Base-by-base conservation (phyloP, 2,329 filamentous ascomycete genomes). In the Phyllosticta citriasiana region DNA sequence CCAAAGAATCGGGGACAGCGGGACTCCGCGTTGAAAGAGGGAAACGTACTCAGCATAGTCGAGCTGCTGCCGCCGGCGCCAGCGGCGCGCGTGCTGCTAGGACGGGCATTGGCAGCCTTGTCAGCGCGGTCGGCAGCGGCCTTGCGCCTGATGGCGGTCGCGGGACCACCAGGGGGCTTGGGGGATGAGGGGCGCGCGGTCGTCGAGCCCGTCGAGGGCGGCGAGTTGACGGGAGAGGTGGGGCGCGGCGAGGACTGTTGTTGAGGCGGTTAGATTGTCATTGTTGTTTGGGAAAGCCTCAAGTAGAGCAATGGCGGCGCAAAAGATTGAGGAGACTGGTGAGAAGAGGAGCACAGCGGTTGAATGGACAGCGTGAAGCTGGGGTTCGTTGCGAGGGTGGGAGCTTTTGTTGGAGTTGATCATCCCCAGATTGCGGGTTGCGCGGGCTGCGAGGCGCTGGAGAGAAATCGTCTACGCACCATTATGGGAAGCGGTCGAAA, bases 71-170 rank as follows among this genome's bases (percentile, higher is more conserved):
- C 94, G 67, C 94, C 94, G 19, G 94, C 94, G 69, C 94, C 94
- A 35, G 94, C 94, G 50, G 93, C 87, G 70, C 94, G 85, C 67
- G 94, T 99, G 80, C 89, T 96, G 75, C 87, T 89, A 57, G 94
- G 94, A 68, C 94, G 84, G 67, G 85, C 88, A 88, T 96, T 99
- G 72, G 93, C 92, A 69, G 93, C 85, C 79, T 95, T 94, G 79
- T 97, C 94, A 78, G 96, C 96, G 80, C 96, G 89, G 76, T 97
- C 94, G 70, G 93, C 93, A 30, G 94, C 94, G 53, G 94, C 93
- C 74, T 94, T 91, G 76, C 94, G 88, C 76, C 94, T 87, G 79
- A 99, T 95, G 64, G 91, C 93, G 67, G 93, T 96, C 75, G 94
- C 91, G 71, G 94, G 91, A 69, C 94, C 94, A 67, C 94, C 94